Evolutionary conservation across 116 monocot genomes (phyloP).

Genomic region (Cymodocea nodosa): DNA sequence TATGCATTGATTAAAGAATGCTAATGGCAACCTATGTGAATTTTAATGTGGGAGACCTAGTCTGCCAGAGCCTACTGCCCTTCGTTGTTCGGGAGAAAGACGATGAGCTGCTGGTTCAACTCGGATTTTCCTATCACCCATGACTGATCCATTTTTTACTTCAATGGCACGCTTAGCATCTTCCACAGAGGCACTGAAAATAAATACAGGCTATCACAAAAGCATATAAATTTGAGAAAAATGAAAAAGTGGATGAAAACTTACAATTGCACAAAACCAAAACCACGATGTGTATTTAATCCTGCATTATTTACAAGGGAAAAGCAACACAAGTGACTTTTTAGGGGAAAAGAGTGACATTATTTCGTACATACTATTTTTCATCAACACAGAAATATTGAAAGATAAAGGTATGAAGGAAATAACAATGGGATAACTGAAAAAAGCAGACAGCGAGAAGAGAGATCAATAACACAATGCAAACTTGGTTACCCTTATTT

Average conservation of each 20-base stretch:
- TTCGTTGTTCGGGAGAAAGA: constrained; percentile 46
- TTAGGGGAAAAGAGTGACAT: background rate
- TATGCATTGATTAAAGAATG: background rate
- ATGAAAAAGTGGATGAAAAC: constrained; percentile 11
- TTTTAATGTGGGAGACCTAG: constrained; percentile 22
- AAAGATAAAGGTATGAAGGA: no score
- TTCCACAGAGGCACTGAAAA: constrained; percentile 52
- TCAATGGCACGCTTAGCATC: constrained; percentile 80
- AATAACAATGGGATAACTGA: background rate
- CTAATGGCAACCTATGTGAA: background rate
- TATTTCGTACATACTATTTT: background rate
- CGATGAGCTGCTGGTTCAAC: constrained; percentile 69
- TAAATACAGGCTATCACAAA: background rate
- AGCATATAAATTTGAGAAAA: background rate
- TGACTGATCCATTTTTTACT: constrained; percentile 53
- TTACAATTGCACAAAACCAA: constrained; percentile 92
- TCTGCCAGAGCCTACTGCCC: constrained; percentile 27
- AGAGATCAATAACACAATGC: no score
- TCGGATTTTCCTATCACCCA: constrained; percentile 79
- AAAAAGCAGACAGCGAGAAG: no score
- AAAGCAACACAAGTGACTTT: background rate
- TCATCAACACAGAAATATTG: no score
- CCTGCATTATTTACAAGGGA: constrained; percentile 24
- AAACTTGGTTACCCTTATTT: constrained; percentile 33
- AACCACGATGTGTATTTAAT: constrained; percentile 53